These are phyloP conservation scores for Botrytis cinerea DNA, from an alignment of 2,329 filamentous ascomycete genomes.

Conservation along the genomic window DNA sequence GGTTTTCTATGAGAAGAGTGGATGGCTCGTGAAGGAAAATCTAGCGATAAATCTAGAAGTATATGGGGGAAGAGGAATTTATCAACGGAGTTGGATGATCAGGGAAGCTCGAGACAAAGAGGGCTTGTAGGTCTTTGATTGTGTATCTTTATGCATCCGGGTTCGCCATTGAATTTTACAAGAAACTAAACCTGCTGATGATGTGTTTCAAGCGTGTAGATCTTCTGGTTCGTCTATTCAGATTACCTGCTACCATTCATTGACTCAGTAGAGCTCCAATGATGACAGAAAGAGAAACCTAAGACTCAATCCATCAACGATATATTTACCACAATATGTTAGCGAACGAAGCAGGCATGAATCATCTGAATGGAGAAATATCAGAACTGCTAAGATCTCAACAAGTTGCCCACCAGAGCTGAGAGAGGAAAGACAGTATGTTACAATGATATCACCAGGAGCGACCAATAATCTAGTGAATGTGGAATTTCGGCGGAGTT, in stretches of 20 bases:
- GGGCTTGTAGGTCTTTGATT: too few species aligned
- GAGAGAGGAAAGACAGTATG: too few species aligned
- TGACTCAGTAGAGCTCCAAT: neutral
- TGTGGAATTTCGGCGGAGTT: neutral
- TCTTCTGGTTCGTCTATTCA: too few species aligned
- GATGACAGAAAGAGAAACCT: neutral
- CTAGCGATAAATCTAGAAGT: slow-evolving; percentile 27
- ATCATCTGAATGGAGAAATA: neutral
- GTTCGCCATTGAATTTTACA: neutral
- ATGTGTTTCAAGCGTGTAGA: too few species aligned
- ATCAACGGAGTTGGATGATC: slow-evolving; percentile 32
- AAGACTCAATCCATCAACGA: neutral
- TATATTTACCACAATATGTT: neutral
- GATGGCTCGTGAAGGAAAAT: slow-evolving; percentile 39
- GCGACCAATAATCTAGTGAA: neutral
- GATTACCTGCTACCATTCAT: neutral
- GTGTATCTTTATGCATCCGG: neutral
- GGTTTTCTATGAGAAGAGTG: slow-evolving; percentile 33
- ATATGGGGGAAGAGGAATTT: slow-evolving; percentile 30
- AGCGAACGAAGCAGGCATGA: neutral
- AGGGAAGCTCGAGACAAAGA: neutral
- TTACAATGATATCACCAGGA: neutral
- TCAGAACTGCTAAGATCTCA: neutral
- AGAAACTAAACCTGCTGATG: neutral
- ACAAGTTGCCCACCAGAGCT: neutral